Base-by-base conservation (phyloP, 208 protist species). In the Trypanosoma cruzi region DNA sequence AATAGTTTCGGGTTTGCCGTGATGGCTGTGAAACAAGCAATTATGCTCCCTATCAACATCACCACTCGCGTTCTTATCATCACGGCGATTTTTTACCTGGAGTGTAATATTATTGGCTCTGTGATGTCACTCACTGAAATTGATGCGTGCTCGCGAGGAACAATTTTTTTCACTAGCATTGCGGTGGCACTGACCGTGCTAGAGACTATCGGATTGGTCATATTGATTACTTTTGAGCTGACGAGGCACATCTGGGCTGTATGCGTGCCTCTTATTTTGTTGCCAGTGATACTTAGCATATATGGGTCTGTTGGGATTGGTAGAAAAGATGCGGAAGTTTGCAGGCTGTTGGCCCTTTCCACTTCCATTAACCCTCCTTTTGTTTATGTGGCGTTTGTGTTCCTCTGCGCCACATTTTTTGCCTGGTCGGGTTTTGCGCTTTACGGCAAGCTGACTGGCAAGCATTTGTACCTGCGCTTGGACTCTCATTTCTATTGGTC, bases 1-100 rank as follows among this genome's bases (percentile, higher is more conserved):
- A 86, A 85, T 57, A 73, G 58, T 40, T 82, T 83, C 26, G 86
- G 89, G 29, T 94, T 94, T 66, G 89, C 89, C 10, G 57, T 76
- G 20, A 50, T 71, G 42, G 55, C 71, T 7, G 26, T 40, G 34
- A 69, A 61, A 31, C 42, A 60, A n/a, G 42, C 55, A 28, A 14
- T 37, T 1, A 10, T 57, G 10, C 66, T 36, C 48, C 50, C 64
- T 34, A 34, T 61, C 18, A 56, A 57, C 54, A 54, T 71, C 57
- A 65, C 71, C 11, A 68, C 34, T 22, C 71, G 63, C n/a, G 66
- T 71, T 32, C 71, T 76, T 28, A 71, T 71, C 28, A 49, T 68
- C 29, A 71, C 48, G 26, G 48, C 36, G 26, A 2, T 44, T 22
- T 76, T 59, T 26, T 76, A 67, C 37, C 22, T 76, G n/a, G 56